A percentile compares a stretch with the other conserved stretches of the same genome.
These are phyloP conservation scores for Tuber calosporum DNA, from an alignment of 495 filamentous ascomycete species.

Conservation along the genomic window DNA sequence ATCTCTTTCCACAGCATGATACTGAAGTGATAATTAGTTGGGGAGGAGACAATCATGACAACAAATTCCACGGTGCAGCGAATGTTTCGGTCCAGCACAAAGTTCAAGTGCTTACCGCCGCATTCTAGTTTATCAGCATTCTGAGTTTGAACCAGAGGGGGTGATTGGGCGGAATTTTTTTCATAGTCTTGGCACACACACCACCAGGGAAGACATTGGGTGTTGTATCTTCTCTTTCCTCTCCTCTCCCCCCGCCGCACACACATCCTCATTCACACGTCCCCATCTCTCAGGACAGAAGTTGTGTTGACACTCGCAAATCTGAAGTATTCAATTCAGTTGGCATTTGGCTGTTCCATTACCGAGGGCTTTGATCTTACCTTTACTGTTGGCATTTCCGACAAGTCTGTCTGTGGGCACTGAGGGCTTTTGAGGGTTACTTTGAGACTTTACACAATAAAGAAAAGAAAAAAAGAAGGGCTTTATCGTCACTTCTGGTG, in stretches of 20 bases:
- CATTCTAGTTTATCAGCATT: too few species aligned
- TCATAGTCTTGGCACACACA: slow-evolving; percentile 15
- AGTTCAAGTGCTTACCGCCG: background rate
- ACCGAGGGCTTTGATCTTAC: slow-evolving; percentile 36
- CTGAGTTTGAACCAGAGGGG: slow-evolving; percentile 12
- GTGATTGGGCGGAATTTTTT: slow-evolving; percentile 39
- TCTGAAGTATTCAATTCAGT: slow-evolving; percentile 39
- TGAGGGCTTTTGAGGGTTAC: slow-evolving; percentile 38
- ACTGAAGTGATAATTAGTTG: background rate
- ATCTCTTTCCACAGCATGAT: background rate
- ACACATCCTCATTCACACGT: slow-evolving; percentile 21
- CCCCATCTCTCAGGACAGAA: slow-evolving; percentile 32
- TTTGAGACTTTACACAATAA: slow-evolving; percentile 16
- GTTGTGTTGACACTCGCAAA: slow-evolving; percentile 36
- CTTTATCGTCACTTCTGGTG: background rate
- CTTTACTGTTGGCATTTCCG: slow-evolving; percentile 16
- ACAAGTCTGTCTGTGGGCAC: slow-evolving; percentile 34
- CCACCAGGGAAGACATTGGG: background rate
- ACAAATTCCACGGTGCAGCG: background rate
- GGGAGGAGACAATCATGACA: background rate
- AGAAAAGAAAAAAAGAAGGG: background rate
- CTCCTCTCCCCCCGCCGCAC: slow-evolving; percentile 16
- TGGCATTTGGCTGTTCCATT: slow-evolving; percentile 37
- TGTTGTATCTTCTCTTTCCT: background rate
- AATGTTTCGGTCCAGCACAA: background rate